These are phyloP conservation scores for Russula sp. DNA, from an alignment of 768 basidiomycete species.

Conservation along the genomic window DNA sequence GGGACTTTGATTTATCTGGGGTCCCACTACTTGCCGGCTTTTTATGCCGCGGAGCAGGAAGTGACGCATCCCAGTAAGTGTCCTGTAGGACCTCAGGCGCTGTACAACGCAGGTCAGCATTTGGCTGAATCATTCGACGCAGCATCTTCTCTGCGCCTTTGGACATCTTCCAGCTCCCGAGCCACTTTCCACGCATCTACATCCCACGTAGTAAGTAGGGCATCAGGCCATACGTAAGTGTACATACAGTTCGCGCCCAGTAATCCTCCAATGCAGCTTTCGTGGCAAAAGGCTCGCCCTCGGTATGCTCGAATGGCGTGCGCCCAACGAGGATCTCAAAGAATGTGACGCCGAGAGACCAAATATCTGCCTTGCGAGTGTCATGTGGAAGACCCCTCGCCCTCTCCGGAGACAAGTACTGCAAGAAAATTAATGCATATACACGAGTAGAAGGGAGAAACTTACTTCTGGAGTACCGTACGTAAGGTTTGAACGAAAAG, in stretches of 20 bases:
- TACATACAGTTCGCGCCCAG: conserved; percentile 73
- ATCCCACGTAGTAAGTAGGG: not conserved
- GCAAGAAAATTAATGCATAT: not conserved
- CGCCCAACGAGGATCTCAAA: conserved; percentile 92
- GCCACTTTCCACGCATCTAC: conserved; percentile 79
- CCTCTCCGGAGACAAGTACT: conserved; percentile 93
- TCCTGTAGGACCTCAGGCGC: conserved; percentile 64
- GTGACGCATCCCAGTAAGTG: conserved; percentile 54
- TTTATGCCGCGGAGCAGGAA: conserved; percentile 12
- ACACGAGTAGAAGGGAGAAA: not conserved
- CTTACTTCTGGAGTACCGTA: conserved; percentile 89
- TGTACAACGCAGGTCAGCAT: conserved; percentile 76
- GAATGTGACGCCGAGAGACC: conserved; percentile 85
- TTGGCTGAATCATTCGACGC: conserved; percentile 75
- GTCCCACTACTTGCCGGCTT: conserved; percentile 38
- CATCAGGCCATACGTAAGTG: not conserved
- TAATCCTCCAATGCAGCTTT: conserved; percentile 83
- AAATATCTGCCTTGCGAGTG: conserved; percentile 86
- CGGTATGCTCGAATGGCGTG: conserved; percentile 85
- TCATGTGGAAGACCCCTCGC: conserved; percentile 88
- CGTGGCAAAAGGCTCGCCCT: conserved; percentile 72
- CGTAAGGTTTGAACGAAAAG: conserved; percentile 78
- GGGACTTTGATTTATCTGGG: conserved; percentile 36
- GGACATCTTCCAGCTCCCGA: conserved; percentile 75
- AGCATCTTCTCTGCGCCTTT: conserved; percentile 62